Conservation (phyloP, 108 stramenopile species). For the Cyclostephanos tholiformis region DNA sequence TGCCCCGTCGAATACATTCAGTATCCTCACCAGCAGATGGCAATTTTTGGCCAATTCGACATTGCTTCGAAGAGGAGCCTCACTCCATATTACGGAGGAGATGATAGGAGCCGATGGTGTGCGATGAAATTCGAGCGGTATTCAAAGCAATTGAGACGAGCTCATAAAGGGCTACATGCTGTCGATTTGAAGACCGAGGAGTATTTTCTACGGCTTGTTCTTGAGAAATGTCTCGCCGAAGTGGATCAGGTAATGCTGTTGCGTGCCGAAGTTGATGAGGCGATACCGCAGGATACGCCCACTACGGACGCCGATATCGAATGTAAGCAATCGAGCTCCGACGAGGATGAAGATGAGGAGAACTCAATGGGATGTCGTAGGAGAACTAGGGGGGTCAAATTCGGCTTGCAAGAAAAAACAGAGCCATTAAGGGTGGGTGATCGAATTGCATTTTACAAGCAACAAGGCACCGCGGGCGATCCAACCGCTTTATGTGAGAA, state of each 20-base stretch:
- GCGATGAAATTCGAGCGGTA: conserved; percentile 14
- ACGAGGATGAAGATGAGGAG: background rate
- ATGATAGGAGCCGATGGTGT: conserved; percentile 16
- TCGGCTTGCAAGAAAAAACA: background rate
- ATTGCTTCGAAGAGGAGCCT: conserved; percentile 5
- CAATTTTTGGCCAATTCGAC: background rate
- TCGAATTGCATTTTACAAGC: conserved; percentile 9
- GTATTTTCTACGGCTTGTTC: conserved; percentile 4
- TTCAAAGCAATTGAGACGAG: conserved; percentile 22
- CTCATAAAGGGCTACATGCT: conserved; percentile 5
- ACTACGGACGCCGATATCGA: background rate
- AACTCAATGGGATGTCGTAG: background rate
- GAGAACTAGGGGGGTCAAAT: background rate
- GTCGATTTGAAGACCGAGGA: conserved; percentile 23
- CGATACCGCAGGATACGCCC: background rate
- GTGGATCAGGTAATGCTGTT: conserved; percentile 6
- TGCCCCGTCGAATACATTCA: conserved; percentile 17
- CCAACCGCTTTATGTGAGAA: background rate
- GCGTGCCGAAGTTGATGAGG: conserved; percentile 18
- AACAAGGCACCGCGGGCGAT: conserved; percentile 1
- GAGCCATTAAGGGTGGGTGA: conserved; percentile 6
- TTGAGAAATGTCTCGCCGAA: conserved; percentile 15
- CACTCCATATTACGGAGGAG: conserved; percentile 11
- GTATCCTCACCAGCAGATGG: conserved; percentile 17
- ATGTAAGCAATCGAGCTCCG: background rate